Evolutionary conservation across 768 basidiomycete species (phyloP).

Genomic region (Chlorophyllum brunneum): DNA sequence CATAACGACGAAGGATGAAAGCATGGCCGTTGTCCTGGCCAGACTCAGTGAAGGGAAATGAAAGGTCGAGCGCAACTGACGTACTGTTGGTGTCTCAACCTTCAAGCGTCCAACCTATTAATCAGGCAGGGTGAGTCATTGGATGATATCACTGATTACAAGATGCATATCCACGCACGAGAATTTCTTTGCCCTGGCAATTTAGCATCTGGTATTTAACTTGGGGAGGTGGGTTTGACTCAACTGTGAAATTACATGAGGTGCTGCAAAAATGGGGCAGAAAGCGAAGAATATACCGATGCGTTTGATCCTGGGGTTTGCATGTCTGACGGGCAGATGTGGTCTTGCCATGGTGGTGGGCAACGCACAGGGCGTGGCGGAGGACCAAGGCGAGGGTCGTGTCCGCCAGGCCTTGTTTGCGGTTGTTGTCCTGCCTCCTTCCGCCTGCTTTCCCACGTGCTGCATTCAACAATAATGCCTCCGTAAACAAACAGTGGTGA

Average conservation of each 20-base stretch:
- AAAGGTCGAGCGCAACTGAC: conserved; percentile 21
- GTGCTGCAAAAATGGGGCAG: conserved; percentile 1
- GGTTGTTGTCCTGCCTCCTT: conserved; percentile 15
- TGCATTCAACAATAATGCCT: conserved; percentile 28
- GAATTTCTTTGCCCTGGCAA: conserved; percentile 82
- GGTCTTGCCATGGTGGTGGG: conserved; percentile 41
- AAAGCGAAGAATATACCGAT: conserved; percentile 33
- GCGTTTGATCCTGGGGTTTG: conserved; percentile 44
- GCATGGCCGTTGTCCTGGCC: conserved; percentile 74
- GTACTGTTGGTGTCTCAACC: conserved; percentile 75
- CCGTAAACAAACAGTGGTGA: too few species aligned
- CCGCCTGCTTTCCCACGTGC: conserved; percentile 28
- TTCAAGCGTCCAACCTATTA: conserved; percentile 82
- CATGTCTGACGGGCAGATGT: conserved; percentile 44
- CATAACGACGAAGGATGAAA: conserved; percentile 90
- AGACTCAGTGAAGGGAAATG: conserved; percentile 17
- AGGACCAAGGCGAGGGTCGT: conserved; percentile 16
- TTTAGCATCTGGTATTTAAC: conserved; percentile 93
- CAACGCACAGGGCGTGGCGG: conserved; percentile 9
- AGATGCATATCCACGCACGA: conserved; percentile 44
- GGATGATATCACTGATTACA: conserved; percentile 1
- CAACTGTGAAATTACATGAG: conserved; percentile 14
- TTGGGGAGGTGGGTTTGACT: conserved; percentile 42
- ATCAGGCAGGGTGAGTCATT: conserved; percentile 7
- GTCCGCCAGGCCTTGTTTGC: conserved; percentile 13